A percentile compares a stretch with the other conserved stretches of the same genome.
These are phyloP conservation scores for Pichia manshurica DNA, from an alignment of 805 yeast genomes.

Conservation along the genomic window DNA sequence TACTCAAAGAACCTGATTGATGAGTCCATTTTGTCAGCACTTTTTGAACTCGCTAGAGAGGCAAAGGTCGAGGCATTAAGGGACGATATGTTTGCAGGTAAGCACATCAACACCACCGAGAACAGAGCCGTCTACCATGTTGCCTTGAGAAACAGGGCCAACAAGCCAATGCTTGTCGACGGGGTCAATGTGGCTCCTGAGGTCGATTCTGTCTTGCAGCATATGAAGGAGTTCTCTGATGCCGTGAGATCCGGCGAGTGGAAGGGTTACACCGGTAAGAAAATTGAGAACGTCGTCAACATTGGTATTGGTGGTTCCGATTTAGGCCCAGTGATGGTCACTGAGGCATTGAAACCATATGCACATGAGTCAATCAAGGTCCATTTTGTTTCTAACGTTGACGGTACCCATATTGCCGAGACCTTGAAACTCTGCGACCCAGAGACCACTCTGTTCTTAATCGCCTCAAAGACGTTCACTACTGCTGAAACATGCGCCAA, in stretches of 20 bases:
- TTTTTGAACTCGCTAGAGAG: constrained; percentile 80
- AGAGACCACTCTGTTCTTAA: constrained; percentile 86
- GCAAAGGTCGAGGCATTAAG: constrained; percentile 82
- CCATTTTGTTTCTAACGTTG: constrained; percentile 96
- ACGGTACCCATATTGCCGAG: constrained; percentile 96
- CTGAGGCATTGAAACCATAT: constrained; percentile 94
- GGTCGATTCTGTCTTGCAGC: constrained; percentile 85
- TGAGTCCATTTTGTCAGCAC: constrained; percentile 66
- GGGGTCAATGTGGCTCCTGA: constrained; percentile 86
- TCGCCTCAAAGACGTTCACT: constrained; percentile 97
- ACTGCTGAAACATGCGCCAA: constrained; percentile 97
- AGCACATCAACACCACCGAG: constrained; percentile 92
- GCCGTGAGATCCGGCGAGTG: constrained; percentile 87
- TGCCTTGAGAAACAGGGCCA: constrained; percentile 90
- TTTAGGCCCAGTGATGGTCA: constrained; percentile 98
- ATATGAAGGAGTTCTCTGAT: constrained; percentile 94
- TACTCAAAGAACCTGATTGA: constrained; percentile 91
- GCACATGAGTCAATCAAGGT: constrained; percentile 65
- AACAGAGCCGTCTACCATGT: constrained; percentile 95
- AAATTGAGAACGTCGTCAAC: constrained; percentile 90
- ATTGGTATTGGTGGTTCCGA: constrained; percentile 99
- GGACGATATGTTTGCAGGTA: constrained; percentile 89
- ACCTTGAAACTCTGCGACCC: constrained; percentile 70
- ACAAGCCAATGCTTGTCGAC: constrained; percentile 81
- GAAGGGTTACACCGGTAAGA: constrained; percentile 96